A percentile compares a stretch with the other conserved stretches of the same genome.
Evolutionary conservation across 1,284 basidiomycete genomes (phyloP).

Genomic region (Trichosporon sp.): DNA sequence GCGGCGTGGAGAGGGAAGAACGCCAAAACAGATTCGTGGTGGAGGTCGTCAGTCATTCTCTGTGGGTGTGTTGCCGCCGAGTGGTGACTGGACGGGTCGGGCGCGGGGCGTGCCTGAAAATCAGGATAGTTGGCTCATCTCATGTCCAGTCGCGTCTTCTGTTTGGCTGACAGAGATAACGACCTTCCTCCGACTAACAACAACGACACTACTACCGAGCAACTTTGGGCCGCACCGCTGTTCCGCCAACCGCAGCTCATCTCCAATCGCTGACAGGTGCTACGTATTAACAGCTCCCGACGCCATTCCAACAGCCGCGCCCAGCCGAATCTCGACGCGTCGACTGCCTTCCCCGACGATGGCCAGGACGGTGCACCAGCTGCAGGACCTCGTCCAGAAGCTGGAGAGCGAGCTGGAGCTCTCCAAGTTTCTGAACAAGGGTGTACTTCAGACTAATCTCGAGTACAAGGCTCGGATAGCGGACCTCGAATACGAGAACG

Average conservation of each 20-base stretch:
- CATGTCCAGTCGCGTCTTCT: not conserved
- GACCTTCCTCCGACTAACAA: not conserved
- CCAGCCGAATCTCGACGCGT: not conserved
- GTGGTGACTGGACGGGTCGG: not conserved
- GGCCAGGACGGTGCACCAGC: not conserved
- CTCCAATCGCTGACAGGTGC: not conserved
- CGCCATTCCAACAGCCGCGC: not conserved
- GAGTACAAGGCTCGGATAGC: slow-evolving; percentile 37
- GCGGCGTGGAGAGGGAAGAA: slow-evolving; percentile 4
- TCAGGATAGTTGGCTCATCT: not conserved
- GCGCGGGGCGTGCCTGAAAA: not conserved
- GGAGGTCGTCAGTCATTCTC: not conserved
- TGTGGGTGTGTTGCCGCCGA: not conserved
- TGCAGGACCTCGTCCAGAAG: slow-evolving; percentile 4
- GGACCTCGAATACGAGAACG: slow-evolving; percentile 34
- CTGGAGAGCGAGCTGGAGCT: slow-evolving; percentile 35
- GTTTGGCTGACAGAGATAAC: not conserved
- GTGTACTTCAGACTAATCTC: slow-evolving; percentile 32
- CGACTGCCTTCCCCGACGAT: not conserved
- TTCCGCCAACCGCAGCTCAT: not conserved
- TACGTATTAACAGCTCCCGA: not conserved
- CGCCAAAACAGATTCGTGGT: not conserved
- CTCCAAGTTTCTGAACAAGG: slow-evolving; percentile 39
- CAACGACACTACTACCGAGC: not conserved
- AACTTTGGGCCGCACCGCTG: not conserved